Conservation (phyloP, 306 rosid species). For the Vicia faba region DNA sequence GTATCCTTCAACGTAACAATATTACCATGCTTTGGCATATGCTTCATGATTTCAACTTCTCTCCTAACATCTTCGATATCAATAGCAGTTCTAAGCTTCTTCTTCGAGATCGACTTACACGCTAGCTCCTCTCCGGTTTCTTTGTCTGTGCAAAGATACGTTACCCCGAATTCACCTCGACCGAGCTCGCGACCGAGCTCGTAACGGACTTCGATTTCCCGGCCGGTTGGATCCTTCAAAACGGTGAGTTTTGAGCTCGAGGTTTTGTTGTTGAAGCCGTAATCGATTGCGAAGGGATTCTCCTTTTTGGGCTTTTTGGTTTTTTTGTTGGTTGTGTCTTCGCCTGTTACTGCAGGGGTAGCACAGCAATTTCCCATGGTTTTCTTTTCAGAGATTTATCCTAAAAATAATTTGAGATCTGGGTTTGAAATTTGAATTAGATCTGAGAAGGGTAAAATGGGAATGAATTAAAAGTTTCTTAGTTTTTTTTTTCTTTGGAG, state of each 20-base stretch:
- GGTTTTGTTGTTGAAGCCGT: slow-evolving; percentile 13
- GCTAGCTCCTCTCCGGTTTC: slow-evolving; percentile 57
- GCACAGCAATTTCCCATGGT: slow-evolving; percentile 87
- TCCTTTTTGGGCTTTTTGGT: slow-evolving; percentile 49
- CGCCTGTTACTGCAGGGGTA: slow-evolving; percentile 42
- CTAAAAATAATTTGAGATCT: too few relatives aligned
- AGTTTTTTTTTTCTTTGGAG: background rate
- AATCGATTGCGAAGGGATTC: slow-evolving; percentile 66
- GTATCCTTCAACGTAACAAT: slow-evolving; percentile 81
- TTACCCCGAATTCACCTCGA: slow-evolving; percentile 88
- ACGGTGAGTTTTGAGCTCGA: slow-evolving; percentile 46
- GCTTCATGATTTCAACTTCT: slow-evolving; percentile 92
- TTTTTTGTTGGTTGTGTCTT: slow-evolving; percentile 37
- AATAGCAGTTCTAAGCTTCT: slow-evolving; percentile 74
- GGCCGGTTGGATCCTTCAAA: slow-evolving; percentile 69
- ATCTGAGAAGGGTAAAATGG: background rate
- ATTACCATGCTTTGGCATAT: slow-evolving; percentile 65
- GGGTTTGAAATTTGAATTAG: background rate
- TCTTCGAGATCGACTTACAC: slow-evolving; percentile 90
- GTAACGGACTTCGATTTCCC: slow-evolving; percentile 64
- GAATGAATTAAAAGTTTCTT: background rate
- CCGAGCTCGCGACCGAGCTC: slow-evolving; percentile 89
- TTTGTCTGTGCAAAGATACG: slow-evolving; percentile 80
- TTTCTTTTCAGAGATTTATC: too few relatives aligned
- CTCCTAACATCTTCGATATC: slow-evolving; percentile 90